Percentiles rank a stretch among this genome's conserved stretches.
Evolutionary conservation across 176 grass and related monocot species (phyloP).

Genomic region (Oryza nivara): DNA sequence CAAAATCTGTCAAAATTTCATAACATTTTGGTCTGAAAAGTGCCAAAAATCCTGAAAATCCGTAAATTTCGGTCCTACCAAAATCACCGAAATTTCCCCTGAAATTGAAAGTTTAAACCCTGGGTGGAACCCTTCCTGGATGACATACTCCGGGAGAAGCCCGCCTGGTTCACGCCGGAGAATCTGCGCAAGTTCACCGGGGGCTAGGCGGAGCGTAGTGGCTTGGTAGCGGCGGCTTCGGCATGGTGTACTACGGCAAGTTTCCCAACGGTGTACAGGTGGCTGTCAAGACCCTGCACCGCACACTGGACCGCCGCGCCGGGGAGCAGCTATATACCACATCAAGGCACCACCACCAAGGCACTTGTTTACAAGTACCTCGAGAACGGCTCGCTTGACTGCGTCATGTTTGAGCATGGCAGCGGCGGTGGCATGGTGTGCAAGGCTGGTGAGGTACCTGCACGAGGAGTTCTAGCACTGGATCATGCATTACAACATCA

Average conservation of each 20-base stretch:
- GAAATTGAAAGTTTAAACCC: too few relatives aligned
- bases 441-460: slow-evolving; percentile 52
- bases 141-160: slow-evolving; percentile 47
- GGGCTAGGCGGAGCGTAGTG: slow-evolving; percentile 27
- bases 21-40: too few relatives aligned
- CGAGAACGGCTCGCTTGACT: slow-evolving; percentile 66
- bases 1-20: too few relatives aligned
- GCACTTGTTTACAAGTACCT: slow-evolving; percentile 77
- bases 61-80: too few relatives aligned
- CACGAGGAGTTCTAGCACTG: slow-evolving; percentile 74
- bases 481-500: slow-evolving; percentile 83
- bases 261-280: slow-evolving; percentile 50
- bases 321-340: slow-evolving; percentile 44
- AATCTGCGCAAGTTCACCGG: slow-evolving; percentile 46
- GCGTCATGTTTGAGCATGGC: slow-evolving; percentile 16
- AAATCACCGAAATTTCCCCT: too few relatives aligned
- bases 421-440: slow-evolving; percentile 23
- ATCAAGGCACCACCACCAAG: slow-evolving; percentile 33
- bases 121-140: too few relatives aligned
- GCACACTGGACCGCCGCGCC: slow-evolving; percentile 24
- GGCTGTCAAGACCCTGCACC: slow-evolving; percentile 45
- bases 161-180: slow-evolving; percentile 30
- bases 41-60: too few relatives aligned
- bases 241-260: slow-evolving; percentile 60
- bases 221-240: slow-evolving; percentile 60